Base-by-base conservation (phyloP, 306 rosid genomes). In the Chamaecrista fasciculata region DNA sequence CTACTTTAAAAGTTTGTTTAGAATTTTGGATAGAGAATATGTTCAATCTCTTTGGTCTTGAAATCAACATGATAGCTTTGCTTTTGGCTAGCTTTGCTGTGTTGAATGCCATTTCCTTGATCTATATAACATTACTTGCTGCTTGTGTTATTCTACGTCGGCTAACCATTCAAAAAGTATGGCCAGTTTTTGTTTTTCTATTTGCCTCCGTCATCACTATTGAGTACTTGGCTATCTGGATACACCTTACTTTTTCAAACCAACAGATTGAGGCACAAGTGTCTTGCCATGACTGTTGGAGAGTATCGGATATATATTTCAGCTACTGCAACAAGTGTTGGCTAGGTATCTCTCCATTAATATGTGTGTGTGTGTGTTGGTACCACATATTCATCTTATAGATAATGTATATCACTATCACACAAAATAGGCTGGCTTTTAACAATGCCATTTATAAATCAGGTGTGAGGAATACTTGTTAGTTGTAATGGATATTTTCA, bases 1-100 rank as follows among this genome's bases (percentile, higher is more conserved):
- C 74, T 19, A 78, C 86, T 72, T 76, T 90, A 9, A 87, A 79
- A 81, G 84, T 89, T 58, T 89, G 84, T 73, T 51, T 87, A 80
- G 86, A 86, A 72, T 92, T 84, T 78, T 86, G 98, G 96, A 76
- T 81, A 48, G 98, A 92, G 86, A 87, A 92, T 70, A 62, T 84
- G 81, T 92, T 87, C 72, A 81, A 76, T 70, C 92, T 92, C 78
- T 87, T 87, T 86, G 98, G 98, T 84, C 98, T 92, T 48, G 98
- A 92, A 89, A 89, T 92, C 76, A 92, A 89, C 81, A 92, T 92
- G 96, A 89, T 89, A 58, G 88, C 86, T 28, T 80, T 92, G 86
- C 98, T 92, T 84, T 89, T 89, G 70, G 96, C 98, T 44, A 89
- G 98, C 81, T 92, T 92, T 78, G 84, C 95, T 52, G 79, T 89